These are phyloP conservation scores for Melaleuca quinquenervia DNA, from an alignment of 345 rosid genomes.

Conservation along the genomic window DNA sequence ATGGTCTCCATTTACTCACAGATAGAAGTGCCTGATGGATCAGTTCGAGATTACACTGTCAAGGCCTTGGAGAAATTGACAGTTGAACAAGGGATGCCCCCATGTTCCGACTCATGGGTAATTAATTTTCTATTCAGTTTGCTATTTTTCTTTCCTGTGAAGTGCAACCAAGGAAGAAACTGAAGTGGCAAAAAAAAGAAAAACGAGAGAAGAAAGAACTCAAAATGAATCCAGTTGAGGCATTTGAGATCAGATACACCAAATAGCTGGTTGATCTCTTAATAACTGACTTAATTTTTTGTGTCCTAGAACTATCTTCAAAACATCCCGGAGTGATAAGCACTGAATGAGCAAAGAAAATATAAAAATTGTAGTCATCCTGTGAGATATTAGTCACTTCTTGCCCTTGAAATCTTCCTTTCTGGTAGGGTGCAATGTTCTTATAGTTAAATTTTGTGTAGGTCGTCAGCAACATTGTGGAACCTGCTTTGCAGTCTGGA, in stretches of 20 bases:
- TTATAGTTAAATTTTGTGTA: background rate
- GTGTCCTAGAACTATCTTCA: background rate
- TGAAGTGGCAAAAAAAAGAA: background rate
- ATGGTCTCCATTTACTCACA: slow-evolving; percentile 44
- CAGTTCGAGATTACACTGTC: slow-evolving; percentile 34
- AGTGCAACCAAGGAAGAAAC: background rate
- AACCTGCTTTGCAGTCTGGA: slow-evolving; percentile 45
- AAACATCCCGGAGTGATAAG: background rate
- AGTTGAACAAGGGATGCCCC: slow-evolving; percentile 94
- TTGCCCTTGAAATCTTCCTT: background rate
- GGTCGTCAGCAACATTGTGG: slow-evolving; percentile 74
- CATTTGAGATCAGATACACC: background rate
- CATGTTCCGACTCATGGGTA: slow-evolving; percentile 84
- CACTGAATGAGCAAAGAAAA: background rate
- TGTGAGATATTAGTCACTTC: background rate
- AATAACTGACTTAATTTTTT: background rate
- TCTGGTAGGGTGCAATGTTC: background rate
- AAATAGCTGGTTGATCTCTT: background rate
- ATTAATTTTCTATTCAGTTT: background rate
- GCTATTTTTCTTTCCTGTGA: background rate
- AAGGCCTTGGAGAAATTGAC: slow-evolving; percentile 61
- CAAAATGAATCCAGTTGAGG: background rate
- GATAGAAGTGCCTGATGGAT: slow-evolving; percentile 24
- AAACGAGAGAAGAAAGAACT: background rate
- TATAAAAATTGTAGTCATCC: background rate